Evolutionary conservation across 1,284 basidiomycete genomes (phyloP).

Genomic region (Inonotus hispidus): DNA sequence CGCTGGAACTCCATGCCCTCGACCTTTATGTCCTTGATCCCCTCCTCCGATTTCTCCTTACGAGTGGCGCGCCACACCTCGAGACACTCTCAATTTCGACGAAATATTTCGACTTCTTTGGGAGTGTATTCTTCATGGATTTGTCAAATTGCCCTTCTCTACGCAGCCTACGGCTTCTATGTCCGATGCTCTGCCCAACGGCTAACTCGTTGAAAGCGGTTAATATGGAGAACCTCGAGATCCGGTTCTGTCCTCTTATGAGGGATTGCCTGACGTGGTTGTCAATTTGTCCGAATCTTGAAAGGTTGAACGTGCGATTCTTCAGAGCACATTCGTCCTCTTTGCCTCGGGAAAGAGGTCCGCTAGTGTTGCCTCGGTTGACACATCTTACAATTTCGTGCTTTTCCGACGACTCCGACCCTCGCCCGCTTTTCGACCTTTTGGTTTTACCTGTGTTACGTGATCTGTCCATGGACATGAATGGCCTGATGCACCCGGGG

Average conservation of each 20-base stretch:
- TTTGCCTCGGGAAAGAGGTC: background rate
- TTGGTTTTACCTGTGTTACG: slow-evolving; percentile 5
- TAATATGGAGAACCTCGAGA: slow-evolving; percentile 10
- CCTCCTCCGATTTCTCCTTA: slow-evolving; percentile 8
- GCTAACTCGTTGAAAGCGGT: background rate
- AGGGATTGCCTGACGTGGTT: slow-evolving; percentile 13
- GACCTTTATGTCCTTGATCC: slow-evolving; percentile 10
- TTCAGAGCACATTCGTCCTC: slow-evolving; percentile 3
- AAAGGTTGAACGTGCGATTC: slow-evolving; percentile 7
- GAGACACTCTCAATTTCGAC: slow-evolving; percentile 13
- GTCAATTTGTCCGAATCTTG: slow-evolving; percentile 11
- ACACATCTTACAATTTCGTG: slow-evolving; percentile 5
- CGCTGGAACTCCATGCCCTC: slow-evolving; percentile 10
- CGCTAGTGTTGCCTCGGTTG: background rate
- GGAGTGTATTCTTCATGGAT: slow-evolving; percentile 8
- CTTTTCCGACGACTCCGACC: slow-evolving; percentile 13
- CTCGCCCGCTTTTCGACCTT: slow-evolving; percentile 8
- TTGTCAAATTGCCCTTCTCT: slow-evolving; percentile 11
- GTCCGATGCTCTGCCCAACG: slow-evolving; percentile 10
- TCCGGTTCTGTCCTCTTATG: slow-evolving; percentile 10
- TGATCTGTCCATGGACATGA: slow-evolving; percentile 10
- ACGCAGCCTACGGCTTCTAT: slow-evolving; percentile 7
- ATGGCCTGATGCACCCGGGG: slow-evolving; percentile 2
- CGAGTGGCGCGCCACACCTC: slow-evolving; percentile 10
- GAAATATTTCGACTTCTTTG: slow-evolving; percentile 15